phyloP scores from a whole-genome alignment of 768 basidiomycete species.

The Lentinula raphanica region DNA sequence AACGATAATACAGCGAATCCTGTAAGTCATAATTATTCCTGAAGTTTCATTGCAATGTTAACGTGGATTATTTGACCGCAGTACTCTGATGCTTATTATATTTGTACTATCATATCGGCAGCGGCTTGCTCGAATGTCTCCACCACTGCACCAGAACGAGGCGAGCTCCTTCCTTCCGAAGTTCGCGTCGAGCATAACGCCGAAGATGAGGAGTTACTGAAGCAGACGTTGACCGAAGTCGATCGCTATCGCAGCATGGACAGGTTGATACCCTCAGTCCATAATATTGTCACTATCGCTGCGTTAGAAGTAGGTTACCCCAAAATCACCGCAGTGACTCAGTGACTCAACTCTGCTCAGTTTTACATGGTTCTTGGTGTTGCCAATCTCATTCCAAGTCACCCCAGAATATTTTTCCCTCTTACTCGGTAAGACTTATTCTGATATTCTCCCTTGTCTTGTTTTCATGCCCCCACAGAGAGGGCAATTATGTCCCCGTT shows the following conservation, averaged over 20 bases:
- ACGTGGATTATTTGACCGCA: conserved; percentile 25
- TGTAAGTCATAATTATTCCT: conserved; percentile 40
- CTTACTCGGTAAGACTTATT: conserved; percentile 67
- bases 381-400: conserved; percentile 73
- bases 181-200: conserved; percentile 57
- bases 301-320: conserved; percentile 71
- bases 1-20: conserved; percentile 93
- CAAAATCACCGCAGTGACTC: background rate
- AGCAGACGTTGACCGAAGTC: conserved; percentile 74
- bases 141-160: conserved; percentile 71
- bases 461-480: conserved; percentile 41
- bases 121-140: conserved; percentile 78
- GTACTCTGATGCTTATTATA: conserved; percentile 91
- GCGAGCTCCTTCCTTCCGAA: conserved; percentile 69
- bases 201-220: conserved; percentile 66
- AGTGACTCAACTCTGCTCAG: conserved; percentile 31
- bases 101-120: conserved; percentile 79
- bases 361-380: conserved; percentile 76
- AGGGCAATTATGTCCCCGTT: conserved; percentile 91
- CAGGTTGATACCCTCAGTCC: conserved; percentile 87
- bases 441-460: conserved; percentile 1
- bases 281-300: conserved; percentile 90
- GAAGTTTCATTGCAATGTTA: background rate
- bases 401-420: conserved; percentile 75
- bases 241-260: conserved; percentile 95